A percentile compares a stretch with the other conserved stretches of the same genome.
These are phyloP conservation scores for Mangifera indica DNA, from an alignment of 345 rosid genomes.

Conservation along the genomic window DNA sequence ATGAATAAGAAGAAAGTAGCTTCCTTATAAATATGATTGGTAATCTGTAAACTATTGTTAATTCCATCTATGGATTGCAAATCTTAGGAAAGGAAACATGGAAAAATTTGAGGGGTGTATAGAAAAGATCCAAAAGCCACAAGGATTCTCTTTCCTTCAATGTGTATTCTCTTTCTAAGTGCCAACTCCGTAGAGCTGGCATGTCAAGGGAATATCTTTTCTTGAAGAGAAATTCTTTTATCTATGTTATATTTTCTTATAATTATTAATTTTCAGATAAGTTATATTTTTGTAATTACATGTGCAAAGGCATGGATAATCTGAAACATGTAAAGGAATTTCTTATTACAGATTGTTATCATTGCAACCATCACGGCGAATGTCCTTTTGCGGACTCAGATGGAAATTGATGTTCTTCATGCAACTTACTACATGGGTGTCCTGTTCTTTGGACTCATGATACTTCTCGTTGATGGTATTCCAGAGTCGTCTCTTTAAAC, in stretches of 20 bases:
- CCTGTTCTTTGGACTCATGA: slow-evolving; percentile 42
- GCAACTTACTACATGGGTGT: slow-evolving; percentile 54
- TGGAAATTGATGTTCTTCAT: slow-evolving; percentile 47
- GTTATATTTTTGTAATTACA: background rate
- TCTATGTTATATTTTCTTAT: slow-evolving; percentile 37
- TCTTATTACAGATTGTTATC: slow-evolving; percentile 42
- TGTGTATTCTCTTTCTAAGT: slow-evolving; percentile 43
- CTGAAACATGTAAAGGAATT: background rate
- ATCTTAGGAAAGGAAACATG: no score
- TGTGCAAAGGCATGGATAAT: background rate
- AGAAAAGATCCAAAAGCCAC: slow-evolving; percentile 37
- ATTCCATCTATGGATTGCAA: no score
- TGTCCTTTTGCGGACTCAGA: slow-evolving; percentile 39
- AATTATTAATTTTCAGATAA: background rate
- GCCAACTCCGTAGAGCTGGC: slow-evolving; percentile 60
- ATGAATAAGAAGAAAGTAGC: no score
- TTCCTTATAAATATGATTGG: no score
- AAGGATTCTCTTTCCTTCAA: slow-evolving; percentile 43
- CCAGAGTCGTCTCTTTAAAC: slow-evolving; percentile 62
- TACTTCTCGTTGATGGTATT: slow-evolving; percentile 49
- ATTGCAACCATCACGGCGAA: slow-evolving; percentile 54
- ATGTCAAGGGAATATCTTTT: slow-evolving; percentile 55
- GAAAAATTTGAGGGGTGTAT: no score
- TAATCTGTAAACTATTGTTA: no score
- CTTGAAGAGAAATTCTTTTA: slow-evolving; percentile 60